A percentile compares a stretch with the other conserved stretches of the same genome.
Conservation (phyloP, 768 basidiomycete species). For the Scleroderma citrinum region DNA sequence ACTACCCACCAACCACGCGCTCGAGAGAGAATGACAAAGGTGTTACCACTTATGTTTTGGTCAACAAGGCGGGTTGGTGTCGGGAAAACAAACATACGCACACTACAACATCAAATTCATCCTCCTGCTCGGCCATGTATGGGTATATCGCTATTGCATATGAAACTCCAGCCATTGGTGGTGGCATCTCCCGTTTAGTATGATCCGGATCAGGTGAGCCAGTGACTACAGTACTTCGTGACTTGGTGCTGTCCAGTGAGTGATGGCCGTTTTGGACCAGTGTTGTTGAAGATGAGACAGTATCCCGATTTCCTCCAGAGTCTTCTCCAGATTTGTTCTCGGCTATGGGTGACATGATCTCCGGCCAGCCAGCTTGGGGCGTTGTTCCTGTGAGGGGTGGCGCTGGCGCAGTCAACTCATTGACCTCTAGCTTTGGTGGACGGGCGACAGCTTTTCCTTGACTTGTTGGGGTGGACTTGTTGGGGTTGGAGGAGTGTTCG, state of each 20-base stretch:
- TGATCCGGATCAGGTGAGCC: constrained; percentile 28
- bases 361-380: constrained; percentile 73
- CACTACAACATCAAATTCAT: constrained; percentile 98
- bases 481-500: constrained; percentile 17
- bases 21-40: constrained; percentile 87
- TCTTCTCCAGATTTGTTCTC: constrained; percentile 45
- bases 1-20: constrained; percentile 99
- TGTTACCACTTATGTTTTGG: constrained; percentile 61
- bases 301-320: constrained; percentile 33
- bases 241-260: constrained; percentile 20
- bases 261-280: constrained; percentile 27
- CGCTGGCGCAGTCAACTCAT: constrained; percentile 49
- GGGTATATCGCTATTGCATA: constrained; percentile 99
- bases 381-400: constrained; percentile 53
- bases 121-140: constrained; percentile 97
- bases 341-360: constrained; percentile 55
- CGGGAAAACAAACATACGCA: constrained; percentile 37
- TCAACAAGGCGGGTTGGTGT: constrained; percentile 2
- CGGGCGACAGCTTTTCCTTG: constrained; percentile 38
- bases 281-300: constrained; percentile 28
- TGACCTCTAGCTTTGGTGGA: constrained; percentile 67
- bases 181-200: constrained; percentile 37
- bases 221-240: constrained; percentile 10
- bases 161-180: constrained; percentile 54
- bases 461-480: constrained; percentile 22